These are phyloP conservation scores for Cocos nucifera DNA, from an alignment of 176 grass and related monocot species.

Conservation along the genomic window DNA sequence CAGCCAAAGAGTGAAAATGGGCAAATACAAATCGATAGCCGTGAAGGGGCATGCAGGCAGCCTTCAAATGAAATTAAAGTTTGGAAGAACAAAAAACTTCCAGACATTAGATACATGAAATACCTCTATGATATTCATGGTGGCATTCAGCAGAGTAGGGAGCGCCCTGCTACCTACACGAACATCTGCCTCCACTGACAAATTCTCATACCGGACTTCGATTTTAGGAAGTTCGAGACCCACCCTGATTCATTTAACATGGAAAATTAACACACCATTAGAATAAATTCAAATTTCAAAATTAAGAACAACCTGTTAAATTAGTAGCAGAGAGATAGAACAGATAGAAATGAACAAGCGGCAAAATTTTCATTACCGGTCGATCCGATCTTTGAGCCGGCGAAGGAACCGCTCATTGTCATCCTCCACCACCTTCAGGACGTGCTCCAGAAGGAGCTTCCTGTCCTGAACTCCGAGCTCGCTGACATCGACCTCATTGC, in stretches of 20 bases:
- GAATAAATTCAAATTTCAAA: too few species aligned
- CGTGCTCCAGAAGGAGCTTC: conserved; percentile 36
- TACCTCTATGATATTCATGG: conserved; percentile 52
- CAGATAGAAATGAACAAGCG: neutral
- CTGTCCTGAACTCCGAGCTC: conserved; percentile 30
- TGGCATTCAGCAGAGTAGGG: conserved; percentile 54
- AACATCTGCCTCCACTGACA: conserved; percentile 42
- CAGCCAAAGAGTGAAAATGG: too few species aligned
- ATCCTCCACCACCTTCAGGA: conserved; percentile 55
- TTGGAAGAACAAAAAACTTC: too few species aligned
- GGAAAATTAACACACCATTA: too few species aligned
- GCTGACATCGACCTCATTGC: conserved; percentile 36
- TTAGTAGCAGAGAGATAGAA: too few species aligned
- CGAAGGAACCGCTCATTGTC: conserved; percentile 60
- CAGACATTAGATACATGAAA: too few species aligned
- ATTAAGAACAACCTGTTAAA: neutral
- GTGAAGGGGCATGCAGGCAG: too few species aligned
- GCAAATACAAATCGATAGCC: too few species aligned
- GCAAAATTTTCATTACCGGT: conserved; percentile 25
- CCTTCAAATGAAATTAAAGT: too few species aligned
- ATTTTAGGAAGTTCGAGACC: conserved; percentile 66
- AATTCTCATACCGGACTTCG: conserved; percentile 64
- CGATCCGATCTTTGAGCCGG: conserved; percentile 34
- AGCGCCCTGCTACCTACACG: conserved; percentile 40
- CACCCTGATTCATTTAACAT: conserved; percentile 28